A percentile compares a stretch with the other conserved stretches of the same genome.
Conservation (phyloP, 306 rosid genomes). For the Acacia confusa region DNA sequence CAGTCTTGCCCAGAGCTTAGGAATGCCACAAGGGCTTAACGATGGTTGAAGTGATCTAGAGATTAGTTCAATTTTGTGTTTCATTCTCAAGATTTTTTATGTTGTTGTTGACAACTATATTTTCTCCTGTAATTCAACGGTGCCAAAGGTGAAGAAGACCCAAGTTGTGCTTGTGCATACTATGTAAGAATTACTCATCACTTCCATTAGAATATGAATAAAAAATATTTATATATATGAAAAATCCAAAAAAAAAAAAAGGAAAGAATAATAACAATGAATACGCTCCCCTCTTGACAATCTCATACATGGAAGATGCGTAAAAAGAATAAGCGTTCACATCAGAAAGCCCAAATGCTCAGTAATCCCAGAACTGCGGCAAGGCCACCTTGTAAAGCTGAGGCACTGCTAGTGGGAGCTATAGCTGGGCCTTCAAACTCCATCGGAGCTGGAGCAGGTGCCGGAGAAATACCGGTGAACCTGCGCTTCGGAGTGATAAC, state of each 20-base stretch:
- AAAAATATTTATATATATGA: neutral
- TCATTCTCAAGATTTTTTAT: neutral
- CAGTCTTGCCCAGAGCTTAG: conserved; percentile 36
- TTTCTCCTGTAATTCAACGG: neutral
- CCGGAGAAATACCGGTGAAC: conserved; percentile 49
- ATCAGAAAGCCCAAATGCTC: conserved; percentile 43
- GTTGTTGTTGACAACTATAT: neutral
- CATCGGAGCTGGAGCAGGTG: conserved; percentile 56
- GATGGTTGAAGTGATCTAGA: conserved; percentile 12
- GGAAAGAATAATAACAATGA: neutral
- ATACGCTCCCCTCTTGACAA: neutral
- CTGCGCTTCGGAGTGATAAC: conserved; percentile 62
- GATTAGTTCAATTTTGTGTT: neutral
- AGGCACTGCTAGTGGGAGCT: conserved; percentile 76
- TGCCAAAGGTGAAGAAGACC: neutral
- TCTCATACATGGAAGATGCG: neutral
- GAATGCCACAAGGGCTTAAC: conserved; percentile 30
- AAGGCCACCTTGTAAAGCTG: conserved; percentile 40
- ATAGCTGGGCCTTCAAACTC: conserved; percentile 64
- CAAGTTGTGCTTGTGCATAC: neutral
- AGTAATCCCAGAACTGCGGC: conserved; percentile 45
- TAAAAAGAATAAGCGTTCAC: conserved; percentile 18
- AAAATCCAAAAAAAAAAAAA: conserved; percentile 12
- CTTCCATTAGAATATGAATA: neutral
- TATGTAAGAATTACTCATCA: neutral